Base-by-base conservation (phyloP, 768 basidiomycete genomes). In the Dentipellis fragilis region DNA sequence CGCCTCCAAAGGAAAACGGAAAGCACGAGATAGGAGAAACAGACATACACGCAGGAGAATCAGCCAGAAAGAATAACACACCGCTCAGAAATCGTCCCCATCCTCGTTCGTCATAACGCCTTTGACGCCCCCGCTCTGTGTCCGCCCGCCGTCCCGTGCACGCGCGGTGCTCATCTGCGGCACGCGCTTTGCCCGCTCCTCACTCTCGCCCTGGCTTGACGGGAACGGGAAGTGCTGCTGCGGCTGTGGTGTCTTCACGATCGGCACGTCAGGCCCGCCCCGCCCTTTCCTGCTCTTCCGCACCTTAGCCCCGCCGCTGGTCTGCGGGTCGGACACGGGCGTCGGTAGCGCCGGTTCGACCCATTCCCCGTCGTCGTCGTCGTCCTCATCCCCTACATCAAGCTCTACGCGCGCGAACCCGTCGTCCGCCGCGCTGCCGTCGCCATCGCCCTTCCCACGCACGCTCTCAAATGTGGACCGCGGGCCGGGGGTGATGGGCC, bases 41-140 rank as follows among this genome's bases (percentile, higher is more conserved):
- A 29, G 29, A 29, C 29, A 29, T 3, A 29, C 29, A 29, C 29
- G 29, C 29, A 6, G 29, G 29, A 29, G 29, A 6, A 29, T 29
- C 29, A 29, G 29, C 29, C 29, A 29, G 29, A 29, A 29, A 29
- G 6, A 29, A 29, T 29, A 29, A 29, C 29, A 29, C 29, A 29
- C 29, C 29, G 29, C 29, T 29, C 29, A 67, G 49, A 66, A 62
- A 50, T 68, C 70, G 57, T 69, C 69, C 37, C 56, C 56, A 48
- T 71, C 69, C 39, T 68, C 69, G 69, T 61, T 78, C 72, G 60
- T 79, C 66, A 84, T 67, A 49, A 89, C 75, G 10, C 85, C 89
- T 64, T 81, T 84, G 34, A 91, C 86, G n/a, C 89, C 89, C 1
- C 88, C 88, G 63, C 88, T 91, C 72, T 89, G 86, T 58, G 89